Base-by-base conservation (phyloP, 2,329 filamentous ascomycete genomes). In the Xylariaceae sp. region DNA sequence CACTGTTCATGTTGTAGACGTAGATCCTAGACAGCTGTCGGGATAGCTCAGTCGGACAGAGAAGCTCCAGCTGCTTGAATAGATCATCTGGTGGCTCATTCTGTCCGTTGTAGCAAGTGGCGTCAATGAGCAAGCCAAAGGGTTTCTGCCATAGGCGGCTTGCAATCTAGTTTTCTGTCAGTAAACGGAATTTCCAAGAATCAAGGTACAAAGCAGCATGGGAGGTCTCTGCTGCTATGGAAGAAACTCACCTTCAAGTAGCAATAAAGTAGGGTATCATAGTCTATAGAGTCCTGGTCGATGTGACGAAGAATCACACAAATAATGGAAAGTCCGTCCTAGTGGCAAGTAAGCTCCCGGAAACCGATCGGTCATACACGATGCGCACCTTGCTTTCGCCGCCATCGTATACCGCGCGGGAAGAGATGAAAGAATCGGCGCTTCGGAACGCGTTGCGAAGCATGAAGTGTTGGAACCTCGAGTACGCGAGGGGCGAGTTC, bases 1-100 rank as follows among this genome's bases (percentile, higher is more conserved):
- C 71, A 48, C 74, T 81, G 47, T 83, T 83, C 77, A 83, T 83
- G 50, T 83, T 83, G 56, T 83, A 83, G 12, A 83, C 66, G 43
- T 83, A 83, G 25, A 81, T 67, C 23, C 77, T 67, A 2, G 70
- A 64, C 4, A 83, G 59, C 38, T 78, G 73, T 32, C 65, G 66
- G 2, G 70, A 66, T 28, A 83, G 54, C 45, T 83, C 79, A 0
- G 66, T 65, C 0, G 79, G 78, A 3, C 74, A 77, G 3, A 83
- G 64, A 9, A 72, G 58, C 47, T 82, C 77, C 7, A 81, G 58
- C 46, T 72, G 79, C 33, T 72, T 72, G 47, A 82, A 78, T 2
- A 83, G 57, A 13, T 77, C 73, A 48, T 83, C 79, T 40, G 74
- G 73, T 10, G 77, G 70, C 43, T 83, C 78, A 35, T 72, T 77